Base-by-base conservation (phyloP, 2,329 filamentous ascomycete species). In the Apiospora kogelbergensis region DNA sequence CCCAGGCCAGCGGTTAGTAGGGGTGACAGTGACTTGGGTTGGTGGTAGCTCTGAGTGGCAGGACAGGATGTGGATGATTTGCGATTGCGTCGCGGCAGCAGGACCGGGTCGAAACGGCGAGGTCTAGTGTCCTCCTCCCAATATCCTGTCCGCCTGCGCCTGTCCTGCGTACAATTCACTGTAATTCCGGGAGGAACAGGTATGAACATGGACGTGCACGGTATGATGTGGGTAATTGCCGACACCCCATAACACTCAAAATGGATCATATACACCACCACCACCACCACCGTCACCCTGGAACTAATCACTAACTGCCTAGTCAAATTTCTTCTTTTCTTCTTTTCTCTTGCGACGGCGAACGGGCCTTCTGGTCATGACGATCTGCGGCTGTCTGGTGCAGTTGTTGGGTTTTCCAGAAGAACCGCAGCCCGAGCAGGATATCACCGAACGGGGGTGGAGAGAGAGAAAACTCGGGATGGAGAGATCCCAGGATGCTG, bases 1-100 rank as follows among this genome's bases (percentile, higher is more conserved):
- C 53, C 53, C 53, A 60, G 30, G 20, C 53, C 30, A 33, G 30
- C 53, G 53, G 26, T n/a, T 60, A 60, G 53, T 60, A 60, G 53
- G 53, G 53, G 53, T 53, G 46, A 60, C 30, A 37, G 53, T 22
- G 53, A 60, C 30, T 60, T 60, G 53, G 17, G 53, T 33, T 45
- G 24, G 48, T 60, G 53, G 53, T 20, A 60, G n/a, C n/a, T n/a
- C n/a, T n/a, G n/a, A n/a, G n/a, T n/a, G n/a, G n/a, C n/a, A n/a
- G n/a, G n/a, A n/a, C n/a, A n/a, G 30, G 53, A n/a, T 60, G 53
- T 60, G 53, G 53, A 37, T 60, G 53, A 60, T 60, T 60, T 60
- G 53, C 53, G 53, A 60, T 60, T 60, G 48, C 48, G 48, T 45
- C 37, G 53, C 53, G 53, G 53, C 53, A 60, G 53, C 37, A 37